Evolutionary conservation across 345 rosid genomes (phyloP).

Genomic region (Linum lewisii): DNA sequence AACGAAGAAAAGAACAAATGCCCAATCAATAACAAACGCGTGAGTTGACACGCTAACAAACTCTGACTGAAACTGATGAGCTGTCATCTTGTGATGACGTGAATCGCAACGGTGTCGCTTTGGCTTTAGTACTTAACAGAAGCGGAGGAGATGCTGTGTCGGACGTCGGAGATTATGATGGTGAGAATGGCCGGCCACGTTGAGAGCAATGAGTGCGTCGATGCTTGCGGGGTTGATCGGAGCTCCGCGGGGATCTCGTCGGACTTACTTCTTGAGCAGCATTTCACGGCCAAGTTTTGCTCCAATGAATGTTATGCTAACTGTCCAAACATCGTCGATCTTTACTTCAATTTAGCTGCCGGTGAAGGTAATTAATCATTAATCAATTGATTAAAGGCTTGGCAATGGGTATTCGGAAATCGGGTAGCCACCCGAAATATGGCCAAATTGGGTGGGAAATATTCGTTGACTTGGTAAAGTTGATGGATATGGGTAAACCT

Average conservation of each 20-base stretch:
- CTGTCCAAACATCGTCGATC: slow-evolving; percentile 91
- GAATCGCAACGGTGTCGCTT: too few relatives aligned
- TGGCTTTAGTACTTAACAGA: too few relatives aligned
- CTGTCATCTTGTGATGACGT: too few relatives aligned
- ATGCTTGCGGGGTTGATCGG: slow-evolving; percentile 76
- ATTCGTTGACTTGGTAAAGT: too few relatives aligned
- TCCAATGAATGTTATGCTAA: slow-evolving; percentile 51
- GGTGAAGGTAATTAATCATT: slow-evolving; percentile 85
- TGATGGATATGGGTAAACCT: too few relatives aligned
- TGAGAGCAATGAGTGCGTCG: slow-evolving; percentile 65
- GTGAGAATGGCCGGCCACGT: slow-evolving; percentile 60
- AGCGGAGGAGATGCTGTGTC: slow-evolving; percentile 58
- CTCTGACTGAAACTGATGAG: too few relatives aligned
- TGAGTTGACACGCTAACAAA: too few relatives aligned
- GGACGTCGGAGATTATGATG: slow-evolving; percentile 75
- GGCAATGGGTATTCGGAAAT: too few relatives aligned
- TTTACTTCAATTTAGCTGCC: slow-evolving; percentile 85
- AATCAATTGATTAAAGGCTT: not conserved
- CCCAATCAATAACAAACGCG: too few relatives aligned
- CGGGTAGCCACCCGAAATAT: too few relatives aligned
- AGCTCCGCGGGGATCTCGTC: slow-evolving; percentile 81
- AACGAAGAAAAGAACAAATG: too few relatives aligned
- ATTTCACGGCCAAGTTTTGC: slow-evolving; percentile 74
- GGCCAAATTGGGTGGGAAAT: not conserved
- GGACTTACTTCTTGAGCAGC: slow-evolving; percentile 69